phyloP scores from a whole-genome alignment of 176 grass and related monocot genomes.

The Ensete ventricosum region DNA sequence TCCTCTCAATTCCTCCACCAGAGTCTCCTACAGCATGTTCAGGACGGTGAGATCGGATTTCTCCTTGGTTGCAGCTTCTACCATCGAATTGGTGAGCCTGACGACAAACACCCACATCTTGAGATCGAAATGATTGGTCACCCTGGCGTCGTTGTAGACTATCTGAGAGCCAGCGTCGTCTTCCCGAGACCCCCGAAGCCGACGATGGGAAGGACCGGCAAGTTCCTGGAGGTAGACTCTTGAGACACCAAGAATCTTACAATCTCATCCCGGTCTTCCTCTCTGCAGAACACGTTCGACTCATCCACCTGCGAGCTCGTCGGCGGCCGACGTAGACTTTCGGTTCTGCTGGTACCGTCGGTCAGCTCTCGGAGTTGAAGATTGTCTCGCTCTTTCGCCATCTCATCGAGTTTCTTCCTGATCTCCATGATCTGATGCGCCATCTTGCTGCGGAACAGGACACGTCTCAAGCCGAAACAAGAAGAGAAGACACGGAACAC shows the following conservation, averaged over 20 bases:
- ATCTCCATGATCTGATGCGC: constrained; percentile 38
- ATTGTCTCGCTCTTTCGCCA: constrained; percentile 41
- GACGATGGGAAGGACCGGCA: constrained; percentile 32
- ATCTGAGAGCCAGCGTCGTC: constrained; percentile 43
- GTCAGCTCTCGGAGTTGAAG: constrained; percentile 46
- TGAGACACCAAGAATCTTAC: constrained; percentile 46
- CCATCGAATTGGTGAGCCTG: constrained; percentile 33
- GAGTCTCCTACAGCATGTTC: constrained; percentile 15
- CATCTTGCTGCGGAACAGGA: constrained; percentile 35
- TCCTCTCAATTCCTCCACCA: constrained; percentile 24
- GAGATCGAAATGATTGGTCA: constrained; percentile 29
- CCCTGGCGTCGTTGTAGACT: constrained; percentile 36
- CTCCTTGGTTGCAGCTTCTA: constrained; percentile 35
- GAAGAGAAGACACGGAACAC: constrained; percentile 20
- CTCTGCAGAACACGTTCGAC: constrained; percentile 52
- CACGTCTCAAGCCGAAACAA: constrained; percentile 21
- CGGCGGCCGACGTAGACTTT: constrained; percentile 27
- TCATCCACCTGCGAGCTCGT: constrained; percentile 59
- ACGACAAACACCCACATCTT: constrained; percentile 48
- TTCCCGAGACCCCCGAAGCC: constrained; percentile 55
- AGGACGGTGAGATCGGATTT: constrained; percentile 11
- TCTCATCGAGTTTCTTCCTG: constrained; percentile 42
- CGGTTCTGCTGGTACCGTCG: constrained; percentile 24
- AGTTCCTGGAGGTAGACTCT: not conserved
- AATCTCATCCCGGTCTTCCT: constrained; percentile 45